A percentile compares a stretch with the other conserved stretches of the same genome.
phyloP scores from a whole-genome alignment of 148 eudicot species.

The Spergularia bocconei region DNA sequence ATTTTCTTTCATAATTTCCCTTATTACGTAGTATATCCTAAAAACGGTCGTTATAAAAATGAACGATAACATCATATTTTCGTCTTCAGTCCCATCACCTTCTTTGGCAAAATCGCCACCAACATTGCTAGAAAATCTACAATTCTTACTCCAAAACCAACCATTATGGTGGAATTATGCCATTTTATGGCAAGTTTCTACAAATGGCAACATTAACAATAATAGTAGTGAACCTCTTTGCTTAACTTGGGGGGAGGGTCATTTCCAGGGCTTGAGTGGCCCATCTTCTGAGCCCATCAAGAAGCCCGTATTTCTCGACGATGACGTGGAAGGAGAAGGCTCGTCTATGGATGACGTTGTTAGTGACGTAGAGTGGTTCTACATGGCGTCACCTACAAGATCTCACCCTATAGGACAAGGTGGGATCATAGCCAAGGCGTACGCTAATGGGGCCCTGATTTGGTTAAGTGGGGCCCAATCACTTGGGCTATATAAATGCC shows the following conservation, averaged over 20 bases:
- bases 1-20: no score
- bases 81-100: slow-evolving; percentile 20
- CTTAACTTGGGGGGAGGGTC: slow-evolving; percentile 69
- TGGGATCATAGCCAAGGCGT: slow-evolving; percentile 53
- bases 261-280: slow-evolving; percentile 51
- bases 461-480: slow-evolving; percentile 59
- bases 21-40: not conserved
- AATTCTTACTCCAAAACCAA: slow-evolving; percentile 44
- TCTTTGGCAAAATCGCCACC: not conserved
- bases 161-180: slow-evolving; percentile 65
- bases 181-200: slow-evolving; percentile 63
- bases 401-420: slow-evolving; percentile 32
- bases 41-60: not conserved
- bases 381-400: slow-evolving; percentile 42
- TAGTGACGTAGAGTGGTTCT: slow-evolving; percentile 70
- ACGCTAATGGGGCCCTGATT: slow-evolving; percentile 37
- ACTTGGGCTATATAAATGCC: slow-evolving; percentile 50
- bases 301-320: slow-evolving; percentile 18
- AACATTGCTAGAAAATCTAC: slow-evolving; percentile 37
- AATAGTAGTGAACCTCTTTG: slow-evolving; percentile 15
- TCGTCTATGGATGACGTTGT: slow-evolving; percentile 21
- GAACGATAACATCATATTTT: slow-evolving; percentile 16
- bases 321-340: not conserved
- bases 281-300: slow-evolving; percentile 26
- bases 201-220: slow-evolving; percentile 17